Conservation (phyloP, 108 stramenopile species). For the Heterococcus sp. region DNA sequence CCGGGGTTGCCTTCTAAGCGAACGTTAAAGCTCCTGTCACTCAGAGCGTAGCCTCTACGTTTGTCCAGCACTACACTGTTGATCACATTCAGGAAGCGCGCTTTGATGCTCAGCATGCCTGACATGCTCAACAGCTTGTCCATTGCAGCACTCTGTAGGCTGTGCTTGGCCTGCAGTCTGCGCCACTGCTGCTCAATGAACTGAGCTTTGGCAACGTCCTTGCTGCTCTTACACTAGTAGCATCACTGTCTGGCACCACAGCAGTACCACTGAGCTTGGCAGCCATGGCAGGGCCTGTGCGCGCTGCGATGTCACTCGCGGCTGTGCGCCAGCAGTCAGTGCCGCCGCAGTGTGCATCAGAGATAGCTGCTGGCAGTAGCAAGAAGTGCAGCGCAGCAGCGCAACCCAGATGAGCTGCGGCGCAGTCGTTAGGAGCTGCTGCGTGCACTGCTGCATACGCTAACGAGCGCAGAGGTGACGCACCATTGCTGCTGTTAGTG, state of each 20-base stretch:
- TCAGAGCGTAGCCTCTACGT: conserved; percentile 12
- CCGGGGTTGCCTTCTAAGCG: conserved; percentile 61
- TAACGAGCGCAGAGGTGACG: background rate
- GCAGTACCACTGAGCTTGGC: background rate
- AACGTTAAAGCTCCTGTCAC: conserved; percentile 17
- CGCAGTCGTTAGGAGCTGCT: background rate
- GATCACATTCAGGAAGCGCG: conserved; percentile 15
- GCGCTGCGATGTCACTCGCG: background rate
- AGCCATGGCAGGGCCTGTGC: background rate
- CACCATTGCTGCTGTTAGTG: background rate
- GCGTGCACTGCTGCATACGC: background rate
- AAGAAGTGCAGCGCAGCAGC: background rate
- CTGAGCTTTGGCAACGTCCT: no score
- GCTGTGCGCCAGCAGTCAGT: background rate
- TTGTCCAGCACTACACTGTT: conserved; percentile 1
- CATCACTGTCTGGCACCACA: background rate
- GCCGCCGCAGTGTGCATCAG: background rate
- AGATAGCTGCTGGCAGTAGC: background rate
- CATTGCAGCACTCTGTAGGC: conserved; percentile 9
- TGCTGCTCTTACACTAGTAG: background rate
- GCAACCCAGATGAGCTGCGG: background rate
- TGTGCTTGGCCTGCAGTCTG: conserved; percentile 9
- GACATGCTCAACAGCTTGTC: conserved; percentile 27
- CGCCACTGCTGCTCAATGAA: background rate
- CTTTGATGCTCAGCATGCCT: conserved; percentile 16